A percentile compares a stretch with the other conserved stretches of the same genome.
Evolutionary conservation across 441 rosid genomes (phyloP).

Genomic region (Populus hybrid): DNA sequence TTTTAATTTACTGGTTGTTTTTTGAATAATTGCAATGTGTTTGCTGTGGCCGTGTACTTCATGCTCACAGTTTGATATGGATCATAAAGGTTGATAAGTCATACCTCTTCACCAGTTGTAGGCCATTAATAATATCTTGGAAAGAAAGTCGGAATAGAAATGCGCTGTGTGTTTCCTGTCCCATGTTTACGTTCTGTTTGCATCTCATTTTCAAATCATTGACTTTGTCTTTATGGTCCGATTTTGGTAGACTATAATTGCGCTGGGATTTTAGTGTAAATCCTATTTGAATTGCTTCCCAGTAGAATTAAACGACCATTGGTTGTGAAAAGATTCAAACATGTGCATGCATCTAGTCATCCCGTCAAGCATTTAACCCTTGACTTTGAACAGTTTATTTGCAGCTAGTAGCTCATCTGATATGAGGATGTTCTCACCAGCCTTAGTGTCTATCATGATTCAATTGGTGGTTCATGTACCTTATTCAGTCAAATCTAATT

Average conservation of each 20-base stretch:
- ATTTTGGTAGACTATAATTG: not conserved
- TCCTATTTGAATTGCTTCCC: not conserved
- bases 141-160: not conserved
- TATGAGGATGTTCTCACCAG: not conserved
- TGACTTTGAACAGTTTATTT: not conserved
- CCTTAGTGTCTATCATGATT: not conserved
- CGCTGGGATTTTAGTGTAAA: constrained; percentile 1
- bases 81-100: not conserved
- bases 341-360: not conserved
- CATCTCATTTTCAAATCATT: not conserved
- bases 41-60: not conserved
- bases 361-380: not conserved
- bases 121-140: not conserved
- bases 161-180: not conserved
- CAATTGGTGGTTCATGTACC: not conserved
- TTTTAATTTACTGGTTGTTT: not conserved
- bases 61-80: not conserved
- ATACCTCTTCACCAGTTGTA: not conserved
- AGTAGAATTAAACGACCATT: not conserved
- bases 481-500: not conserved
- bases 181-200: not conserved
- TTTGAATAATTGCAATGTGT: not conserved
- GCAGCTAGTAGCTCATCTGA: not conserved
- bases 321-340: not conserved
- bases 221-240: not conserved